Evolutionary conservation across 2,329 filamentous ascomycete genomes (phyloP).

Genomic region (Botryotinia calthae): DNA sequence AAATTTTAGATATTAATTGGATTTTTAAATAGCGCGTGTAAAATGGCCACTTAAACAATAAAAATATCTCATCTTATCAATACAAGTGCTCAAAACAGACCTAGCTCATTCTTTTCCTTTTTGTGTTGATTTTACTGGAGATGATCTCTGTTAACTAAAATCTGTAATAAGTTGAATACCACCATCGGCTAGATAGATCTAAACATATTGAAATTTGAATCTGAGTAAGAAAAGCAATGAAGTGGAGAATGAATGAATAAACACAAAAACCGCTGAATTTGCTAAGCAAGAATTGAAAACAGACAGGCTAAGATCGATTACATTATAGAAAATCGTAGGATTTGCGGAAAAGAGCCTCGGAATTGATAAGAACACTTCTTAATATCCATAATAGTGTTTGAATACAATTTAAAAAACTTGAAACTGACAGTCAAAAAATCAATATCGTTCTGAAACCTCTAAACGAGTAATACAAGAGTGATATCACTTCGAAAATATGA

Average conservation of each 20-base stretch:
- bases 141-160: background rate
- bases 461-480: slow-evolving; percentile 38
- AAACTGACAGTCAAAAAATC: background rate
- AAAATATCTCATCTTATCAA: background rate
- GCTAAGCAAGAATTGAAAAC: background rate
- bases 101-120: background rate
- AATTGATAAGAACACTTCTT: background rate
- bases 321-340: background rate
- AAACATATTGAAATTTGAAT: background rate
- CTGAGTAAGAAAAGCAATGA: background rate
- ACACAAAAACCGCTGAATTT: background rate
- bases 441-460: slow-evolving; percentile 8
- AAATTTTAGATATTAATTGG: slow-evolving; percentile 27
- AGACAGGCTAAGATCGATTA: background rate
- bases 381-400: background rate
- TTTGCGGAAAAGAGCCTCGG: background rate
- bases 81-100: background rate
- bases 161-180: background rate
- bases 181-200: background rate
- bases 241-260: background rate
- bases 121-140: background rate
- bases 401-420: background rate
- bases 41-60: background rate
- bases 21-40: background rate
- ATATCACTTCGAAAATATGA: slow-evolving; percentile 37